Percentiles rank a stretch among this genome's conserved stretches.
Evolutionary conservation across 768 basidiomycete species (phyloP).

Genomic region (Lentinula aciculospora): DNA sequence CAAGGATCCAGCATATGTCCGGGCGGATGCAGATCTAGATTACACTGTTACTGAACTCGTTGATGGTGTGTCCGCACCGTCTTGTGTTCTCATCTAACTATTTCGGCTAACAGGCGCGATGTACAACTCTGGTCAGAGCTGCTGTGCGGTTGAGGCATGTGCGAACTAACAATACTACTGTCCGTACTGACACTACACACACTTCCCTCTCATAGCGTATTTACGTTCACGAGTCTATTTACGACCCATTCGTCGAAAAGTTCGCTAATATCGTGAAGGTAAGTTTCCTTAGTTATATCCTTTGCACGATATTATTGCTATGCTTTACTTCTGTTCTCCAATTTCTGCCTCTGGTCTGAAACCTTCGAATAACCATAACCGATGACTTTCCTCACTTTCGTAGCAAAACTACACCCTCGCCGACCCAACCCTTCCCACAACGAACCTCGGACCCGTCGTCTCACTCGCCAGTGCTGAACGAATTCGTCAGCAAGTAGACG

Average conservation of each 20-base stretch:
- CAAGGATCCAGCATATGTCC: constrained; percentile 96
- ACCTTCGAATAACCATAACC: no score
- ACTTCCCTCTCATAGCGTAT: constrained; percentile 52
- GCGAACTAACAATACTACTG: not conserved
- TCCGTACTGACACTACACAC: no score
- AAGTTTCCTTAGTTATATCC: not conserved
- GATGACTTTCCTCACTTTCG: not conserved
- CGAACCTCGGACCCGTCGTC: constrained; percentile 90
- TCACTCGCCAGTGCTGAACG: constrained; percentile 79
- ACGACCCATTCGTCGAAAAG: constrained; percentile 70
- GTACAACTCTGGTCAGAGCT: constrained; percentile 98
- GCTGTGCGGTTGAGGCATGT: constrained; percentile 84
- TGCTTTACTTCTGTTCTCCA: no score
- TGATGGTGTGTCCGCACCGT: constrained; percentile 55
- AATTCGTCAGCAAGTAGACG: constrained; percentile 81
- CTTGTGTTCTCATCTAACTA: not conserved
- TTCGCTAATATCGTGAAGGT: constrained; percentile 76
- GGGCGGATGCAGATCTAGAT: constrained; percentile 77
- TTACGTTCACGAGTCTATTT: constrained; percentile 86
- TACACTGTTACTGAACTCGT: constrained; percentile 85
- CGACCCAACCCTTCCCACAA: constrained; percentile 70
- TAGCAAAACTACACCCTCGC: constrained; percentile 75
- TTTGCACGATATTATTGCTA: no score
- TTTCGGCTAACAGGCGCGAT: constrained; percentile 47
- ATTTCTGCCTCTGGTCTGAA: no score